These are phyloP conservation scores for Globisporangium ultimum DNA, from an alignment of 352 stramenopile genomes.

Conservation along the genomic window DNA sequence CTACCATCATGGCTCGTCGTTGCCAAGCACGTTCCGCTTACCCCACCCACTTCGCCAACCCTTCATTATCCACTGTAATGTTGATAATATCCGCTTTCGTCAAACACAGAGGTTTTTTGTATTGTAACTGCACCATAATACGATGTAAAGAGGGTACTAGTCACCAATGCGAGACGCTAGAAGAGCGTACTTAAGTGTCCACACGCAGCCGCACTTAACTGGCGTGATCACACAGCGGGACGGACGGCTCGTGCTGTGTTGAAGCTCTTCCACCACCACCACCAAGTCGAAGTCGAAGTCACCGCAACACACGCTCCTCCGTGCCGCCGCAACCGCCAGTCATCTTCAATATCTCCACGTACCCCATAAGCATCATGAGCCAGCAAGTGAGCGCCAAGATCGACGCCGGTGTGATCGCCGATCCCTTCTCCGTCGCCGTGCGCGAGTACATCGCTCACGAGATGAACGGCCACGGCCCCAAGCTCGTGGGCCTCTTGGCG, in stretches of 20 bases:
- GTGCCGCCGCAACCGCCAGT: neutral
- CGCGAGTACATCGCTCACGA: slow-evolving; percentile 76
- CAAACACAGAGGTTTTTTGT: neutral
- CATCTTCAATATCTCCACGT: neutral
- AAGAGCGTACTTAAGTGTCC: too few species aligned
- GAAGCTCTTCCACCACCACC: slow-evolving; percentile 1
- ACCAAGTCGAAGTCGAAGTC: slow-evolving; percentile 1
- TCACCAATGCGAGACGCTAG: too few species aligned
- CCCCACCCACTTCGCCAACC: neutral
- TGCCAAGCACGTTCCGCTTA: neutral
- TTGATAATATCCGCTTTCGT: neutral
- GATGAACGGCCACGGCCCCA: slow-evolving; percentile 76
- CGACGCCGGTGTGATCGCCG: slow-evolving; percentile 76
- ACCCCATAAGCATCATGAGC: neutral
- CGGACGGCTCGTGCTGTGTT: neutral
- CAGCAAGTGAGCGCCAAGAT: slow-evolving; percentile 46
- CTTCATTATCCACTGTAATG: neutral
- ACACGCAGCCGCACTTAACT: too few species aligned
- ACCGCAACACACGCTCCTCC: neutral
- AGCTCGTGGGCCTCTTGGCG: slow-evolving; percentile 91
- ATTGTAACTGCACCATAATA: too few species aligned
- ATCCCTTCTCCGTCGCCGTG: slow-evolving; percentile 85
- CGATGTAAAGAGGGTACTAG: neutral
- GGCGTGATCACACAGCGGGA: neutral
- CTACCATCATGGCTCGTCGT: neutral